Base-by-base conservation (phyloP, 2,329 filamentous ascomycete genomes). In the Coniochaeta hoffmannii region DNA sequence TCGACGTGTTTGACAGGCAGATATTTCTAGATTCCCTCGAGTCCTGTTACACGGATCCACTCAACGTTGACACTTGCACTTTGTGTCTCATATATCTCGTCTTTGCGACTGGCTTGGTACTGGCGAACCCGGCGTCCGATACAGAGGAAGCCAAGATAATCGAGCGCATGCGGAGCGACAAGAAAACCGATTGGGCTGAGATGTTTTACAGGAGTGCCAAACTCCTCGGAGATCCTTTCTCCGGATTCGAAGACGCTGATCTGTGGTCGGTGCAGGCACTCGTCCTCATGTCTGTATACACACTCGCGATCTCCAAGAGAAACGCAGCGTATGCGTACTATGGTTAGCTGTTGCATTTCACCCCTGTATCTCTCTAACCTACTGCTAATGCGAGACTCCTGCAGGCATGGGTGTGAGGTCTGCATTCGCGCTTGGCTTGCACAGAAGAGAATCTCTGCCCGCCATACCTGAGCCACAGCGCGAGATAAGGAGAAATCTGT, bases 241-340 rank as follows among this genome's bases (percentile, higher is more conserved):
- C 69, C 3, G 74, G 80, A 0, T 78, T 85, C 50, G 83, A 86
- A 62, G 80, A 86, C 61, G 80, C 78, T 22, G 79, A 85, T 55
- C 79, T 87, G 56, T 86, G 83, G 80, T 82, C 81, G 12, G 76
- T 88, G 50, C 83, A 87, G 63, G 82, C 82, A 2, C 69, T 87
- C 44, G 69, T 81, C 0, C 68, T 88, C 34, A 86, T 87, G 79
- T 76, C 83, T 0, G 67, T 86, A 2, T 88, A 86, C 62, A 82
- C 80, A 77, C 68, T 88, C 15, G 74, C 78, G 2, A 75, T 82
- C 14, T 83, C 82, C 1, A 84, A 80, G 65, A 73, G 82, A 15
- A 87, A 87, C 60, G 78, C 81, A 5, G 81, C 85, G 0, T 86
- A 84, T 67, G 75, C 77, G 15, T 82, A 86, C 57, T 75, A 81